Conservation (phyloP, 768 basidiomycete genomes). For the Boletus rubroflammeus region DNA sequence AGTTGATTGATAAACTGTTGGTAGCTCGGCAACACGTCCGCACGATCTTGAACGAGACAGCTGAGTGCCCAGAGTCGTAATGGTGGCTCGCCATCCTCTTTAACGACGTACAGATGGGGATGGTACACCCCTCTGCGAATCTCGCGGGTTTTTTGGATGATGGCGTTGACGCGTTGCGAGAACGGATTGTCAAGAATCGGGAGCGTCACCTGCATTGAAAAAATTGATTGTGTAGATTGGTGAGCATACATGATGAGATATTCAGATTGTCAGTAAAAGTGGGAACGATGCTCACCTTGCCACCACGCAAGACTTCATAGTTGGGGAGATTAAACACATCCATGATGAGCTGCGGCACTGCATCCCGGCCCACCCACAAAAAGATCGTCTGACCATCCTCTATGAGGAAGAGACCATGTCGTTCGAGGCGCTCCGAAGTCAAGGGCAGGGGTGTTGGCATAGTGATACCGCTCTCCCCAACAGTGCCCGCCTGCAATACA, state of each 20-base stretch:
- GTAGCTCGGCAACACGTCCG: slow-evolving; percentile 93
- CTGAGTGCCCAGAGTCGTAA: slow-evolving; percentile 94
- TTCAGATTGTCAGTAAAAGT: neutral
- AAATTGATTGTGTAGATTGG: neutral
- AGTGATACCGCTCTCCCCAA: slow-evolving; percentile 85
- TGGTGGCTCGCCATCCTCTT: slow-evolving; percentile 96
- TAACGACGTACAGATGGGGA: slow-evolving; percentile 93
- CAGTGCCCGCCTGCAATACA: slow-evolving; percentile 70
- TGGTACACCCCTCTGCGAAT: slow-evolving; percentile 90
- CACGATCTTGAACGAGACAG: slow-evolving; percentile 90
- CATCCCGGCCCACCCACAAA: slow-evolving; percentile 97
- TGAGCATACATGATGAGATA: neutral
- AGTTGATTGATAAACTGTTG: slow-evolving; percentile 88
- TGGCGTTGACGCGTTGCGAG: slow-evolving; percentile 91
- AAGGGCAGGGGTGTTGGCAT: slow-evolving; percentile 86
- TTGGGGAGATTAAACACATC: slow-evolving; percentile 91
- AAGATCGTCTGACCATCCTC: slow-evolving; percentile 98
- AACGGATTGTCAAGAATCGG: slow-evolving; percentile 89
- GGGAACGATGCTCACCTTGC: slow-evolving; percentile 59
- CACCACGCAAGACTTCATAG: slow-evolving; percentile 87
- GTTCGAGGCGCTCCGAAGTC: slow-evolving; percentile 91
- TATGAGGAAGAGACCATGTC: slow-evolving; percentile 94
- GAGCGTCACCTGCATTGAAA: slow-evolving; percentile 67
- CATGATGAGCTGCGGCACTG: slow-evolving; percentile 90
- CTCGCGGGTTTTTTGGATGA: slow-evolving; percentile 93